Base-by-base conservation (phyloP, 768 basidiomycete genomes). In the Phaffia australis region DNA sequence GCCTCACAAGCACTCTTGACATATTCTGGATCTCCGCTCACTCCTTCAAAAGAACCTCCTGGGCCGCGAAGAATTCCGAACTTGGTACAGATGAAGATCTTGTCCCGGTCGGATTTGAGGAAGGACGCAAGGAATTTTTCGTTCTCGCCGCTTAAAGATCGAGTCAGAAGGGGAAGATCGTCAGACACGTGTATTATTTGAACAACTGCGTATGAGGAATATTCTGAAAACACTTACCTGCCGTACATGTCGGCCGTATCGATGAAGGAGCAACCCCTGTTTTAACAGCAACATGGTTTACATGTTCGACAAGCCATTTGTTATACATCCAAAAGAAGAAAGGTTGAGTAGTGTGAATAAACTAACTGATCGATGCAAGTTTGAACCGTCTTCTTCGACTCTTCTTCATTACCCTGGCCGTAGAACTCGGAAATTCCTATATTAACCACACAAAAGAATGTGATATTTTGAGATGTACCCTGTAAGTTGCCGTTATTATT, bases 51-150 rank as follows among this genome's bases (percentile, higher is more conserved):
- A 32, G 57, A 51, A n/a, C 63, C 66, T 25, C 46, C 49, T 16
- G 61, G 56, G 3, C 57, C 62, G 11, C 66, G 52, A 19, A 63
- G 0, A 52, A 68, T 23, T 30, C 62, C 70, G 56, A 74, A 74
- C 63, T 74, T 74, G 56, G 73, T 74, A 1, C 69, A 65, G 50
- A 74, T 59, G 67, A 73, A 72, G 35, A 73, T 58, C 23, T 73
- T 65, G 48, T 64, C 60, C 1, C 72, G 66, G 49, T 63, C 23
- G 3, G 35, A 29, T 42, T 60, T 23, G 1, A 67, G 56, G 47
- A 61, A 61, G 8, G 60, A 52, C 1, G 35, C 50, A 21, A 67
- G 52, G 25, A 67, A 49, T 23, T 47, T 21, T n/a, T 67, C 65
- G 35, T 67, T 67, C 6, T 11, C 9, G 5, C 60, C 51, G 6